Base-by-base conservation (phyloP, 1,284 basidiomycete genomes). In the Sporisorium sorghi region DNA sequence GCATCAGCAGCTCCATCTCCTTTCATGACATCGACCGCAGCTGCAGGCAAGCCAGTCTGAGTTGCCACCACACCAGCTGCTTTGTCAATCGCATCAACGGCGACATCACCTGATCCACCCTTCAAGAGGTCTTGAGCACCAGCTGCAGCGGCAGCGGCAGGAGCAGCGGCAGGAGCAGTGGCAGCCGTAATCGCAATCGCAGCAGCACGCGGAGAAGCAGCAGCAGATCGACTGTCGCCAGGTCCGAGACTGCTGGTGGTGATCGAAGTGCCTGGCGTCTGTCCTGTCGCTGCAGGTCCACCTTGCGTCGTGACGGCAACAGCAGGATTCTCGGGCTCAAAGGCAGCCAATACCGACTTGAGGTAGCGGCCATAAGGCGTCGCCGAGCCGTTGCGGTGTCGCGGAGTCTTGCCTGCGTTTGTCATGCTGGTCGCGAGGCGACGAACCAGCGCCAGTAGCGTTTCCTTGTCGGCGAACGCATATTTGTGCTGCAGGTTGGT, bases 331-430 rank as follows among this genome's bases (percentile, higher is more conserved):
- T 67, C 67, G 14, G 73, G 73, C 49, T 75, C 68, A 28, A 70
- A 75, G 9, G 63, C 68, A 12, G 68, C 64, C 37, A 79, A 52
- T 19, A 79, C 75, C 14, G 74, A 74, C 35, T 54, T 74, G 62
- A 80, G 75, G 26, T 78, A 79, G 5, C 64, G 58, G 9, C 77
- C 79, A 23, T 79, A 80, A 1, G 79, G 74, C 12, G 68, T 76
- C 2, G 79, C 79, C 8, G 77, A 78, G 0, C 79, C 77, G 37
- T 79, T 77, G 37, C 79, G 75, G 39, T 80, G 79, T 17, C 62
- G 61, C 15, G 79, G 79, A 7, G 76, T 78, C 58, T 69, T 72
- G 42, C 79, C 79, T n/a, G 79, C 79, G 23, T 58, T 65, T 5
- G 66, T 73, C 60, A 80, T 65, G 35, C 73, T 66, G 14, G 53